Evolutionary conservation across 257 asterid species (phyloP), one percentile per base, ranked within the genome.

Genomic region (Hygrophila difformis): DNA sequence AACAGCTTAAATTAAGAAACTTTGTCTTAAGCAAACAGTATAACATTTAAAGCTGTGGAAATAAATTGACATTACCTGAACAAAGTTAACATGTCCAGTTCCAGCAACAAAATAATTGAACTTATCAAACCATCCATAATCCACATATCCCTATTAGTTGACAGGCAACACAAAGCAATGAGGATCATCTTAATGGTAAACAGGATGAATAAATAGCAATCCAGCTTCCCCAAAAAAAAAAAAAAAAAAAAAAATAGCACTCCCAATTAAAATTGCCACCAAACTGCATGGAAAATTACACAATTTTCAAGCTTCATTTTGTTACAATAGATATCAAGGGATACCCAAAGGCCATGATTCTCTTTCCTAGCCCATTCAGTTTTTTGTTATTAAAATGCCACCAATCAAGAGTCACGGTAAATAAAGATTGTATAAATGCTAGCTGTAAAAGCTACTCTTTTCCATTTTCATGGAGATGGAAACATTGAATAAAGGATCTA

Each of bases 41-140:
- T 28, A 20, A 48, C 21, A 46, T 29, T 44, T 44, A 18, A 60
- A 52, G 39, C 49, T 39, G 55, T 38, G 47, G 39, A 14, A 21
- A 28, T 18, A 8, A 29, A 46, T 18, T 44, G 40, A 59, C 48
- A 68, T 72, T 65, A 84, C 97, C 72, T 89, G 97, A 53, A 76
- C 72, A 78, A 89, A 89, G 65, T 67, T 64, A 47, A 49, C 57
- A 49, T 48, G 54, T 19, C 83, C 93, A 49, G 81, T 70, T 64
- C 91, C 69, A 61, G 93, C 70, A 60, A 56, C 65, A 66, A 85
- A 89, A 51, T 67, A 49, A 57, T 75, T 75, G 73, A 79, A 53
- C 62, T 65, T 75, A 43, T 85, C 91, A 77, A 72, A 89, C 69
- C 97, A 77, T 53, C 97, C 97, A 62, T 64, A 89, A 76, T 75